These are phyloP conservation scores for Nowakowskiella sp. DNA, from an alignment of 192 early-diverging fungal genomes.

Conservation along the genomic window DNA sequence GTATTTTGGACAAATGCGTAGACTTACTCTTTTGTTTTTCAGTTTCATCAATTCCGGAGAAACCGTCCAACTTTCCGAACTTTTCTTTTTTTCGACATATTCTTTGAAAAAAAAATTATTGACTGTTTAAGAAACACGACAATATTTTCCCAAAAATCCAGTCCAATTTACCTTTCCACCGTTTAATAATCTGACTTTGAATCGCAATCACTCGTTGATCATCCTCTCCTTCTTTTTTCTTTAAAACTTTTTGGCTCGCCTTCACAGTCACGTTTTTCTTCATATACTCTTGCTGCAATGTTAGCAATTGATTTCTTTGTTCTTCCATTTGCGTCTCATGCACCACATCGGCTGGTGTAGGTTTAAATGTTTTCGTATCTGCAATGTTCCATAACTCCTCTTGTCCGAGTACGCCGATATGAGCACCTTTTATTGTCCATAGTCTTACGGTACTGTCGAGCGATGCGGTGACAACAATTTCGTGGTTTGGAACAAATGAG, in stretches of 20 bases:
- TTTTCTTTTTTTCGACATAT: neutral
- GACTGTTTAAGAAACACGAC: neutral
- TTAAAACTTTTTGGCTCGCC: neutral
- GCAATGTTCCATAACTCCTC: conserved; percentile 32
- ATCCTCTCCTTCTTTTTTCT: neutral
- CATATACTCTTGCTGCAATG: neutral
- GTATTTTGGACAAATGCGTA: too few species aligned
- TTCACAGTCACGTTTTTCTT: neutral
- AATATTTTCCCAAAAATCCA: neutral
- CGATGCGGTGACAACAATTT: conserved; percentile 28
- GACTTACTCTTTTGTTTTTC: neutral
- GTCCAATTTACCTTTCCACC: neutral
- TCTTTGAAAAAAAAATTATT: neutral
- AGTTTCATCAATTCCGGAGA: neutral
- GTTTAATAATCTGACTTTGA: neutral
- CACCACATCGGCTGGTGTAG: conserved; percentile 5
- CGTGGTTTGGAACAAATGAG: conserved; percentile 25
- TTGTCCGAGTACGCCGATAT: conserved; percentile 47
- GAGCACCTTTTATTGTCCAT: conserved; percentile 37
- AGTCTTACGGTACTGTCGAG: conserved; percentile 39
- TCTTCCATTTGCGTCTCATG: neutral
- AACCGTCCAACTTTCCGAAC: neutral
- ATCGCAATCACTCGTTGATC: neutral
- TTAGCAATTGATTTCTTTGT: neutral
- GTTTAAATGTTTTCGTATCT: conserved; percentile 28